These are phyloP conservation scores for Stagonosporopsis vannaccii DNA, from an alignment of 2,329 filamentous ascomycete species.

Conservation along the genomic window DNA sequence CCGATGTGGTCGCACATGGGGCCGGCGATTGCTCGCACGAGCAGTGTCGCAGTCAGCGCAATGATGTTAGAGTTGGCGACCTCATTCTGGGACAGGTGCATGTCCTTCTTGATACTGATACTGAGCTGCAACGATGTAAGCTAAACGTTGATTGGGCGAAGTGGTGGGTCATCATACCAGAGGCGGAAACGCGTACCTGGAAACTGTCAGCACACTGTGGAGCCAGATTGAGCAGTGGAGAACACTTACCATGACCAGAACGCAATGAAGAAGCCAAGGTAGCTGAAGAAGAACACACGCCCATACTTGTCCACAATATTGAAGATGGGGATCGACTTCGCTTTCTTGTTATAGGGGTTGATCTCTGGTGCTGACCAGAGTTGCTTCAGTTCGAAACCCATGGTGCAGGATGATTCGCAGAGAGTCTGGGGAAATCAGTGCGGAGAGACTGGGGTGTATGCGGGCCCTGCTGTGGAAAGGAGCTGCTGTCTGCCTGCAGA, in stretches of 20 bases:
- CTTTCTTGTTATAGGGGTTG: slow-evolving; percentile 86
- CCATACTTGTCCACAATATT: slow-evolving; percentile 83
- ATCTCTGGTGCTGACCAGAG: slow-evolving; percentile 68
- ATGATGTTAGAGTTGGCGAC: slow-evolving; percentile 92
- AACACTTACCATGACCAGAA: slow-evolving; percentile 77
- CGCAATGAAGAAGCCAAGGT: slow-evolving; percentile 84
- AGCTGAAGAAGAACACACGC: slow-evolving; percentile 88
- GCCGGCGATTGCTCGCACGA: slow-evolving; percentile 79
- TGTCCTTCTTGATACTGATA: slow-evolving; percentile 77
- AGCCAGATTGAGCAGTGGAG: slow-evolving; percentile 7
- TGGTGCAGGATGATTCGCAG: slow-evolving; percentile 23
- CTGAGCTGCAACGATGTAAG: slow-evolving; percentile 55
- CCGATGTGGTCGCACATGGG: slow-evolving; percentile 87
- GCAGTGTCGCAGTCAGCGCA: slow-evolving; percentile 67
- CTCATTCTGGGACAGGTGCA: slow-evolving; percentile 73
- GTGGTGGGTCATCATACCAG: slow-evolving; percentile 60
- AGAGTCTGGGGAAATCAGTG: slow-evolving; percentile 7
- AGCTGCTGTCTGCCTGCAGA: slow-evolving; percentile 25
- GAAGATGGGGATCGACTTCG: slow-evolving; percentile 77
- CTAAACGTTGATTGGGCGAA: slow-evolving; percentile 9
- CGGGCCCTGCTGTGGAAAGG: slow-evolving; percentile 14
- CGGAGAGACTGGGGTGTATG: slow-evolving; percentile 18
- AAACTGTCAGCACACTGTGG: slow-evolving; percentile 29
- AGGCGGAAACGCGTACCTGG: slow-evolving; percentile 86
- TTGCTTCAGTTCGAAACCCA: slow-evolving; percentile 46